A percentile compares a stretch with the other conserved stretches of the same genome.
Conservation (phyloP, 179 eudicot genomes). For the Heliamphora pulchella region DNA sequence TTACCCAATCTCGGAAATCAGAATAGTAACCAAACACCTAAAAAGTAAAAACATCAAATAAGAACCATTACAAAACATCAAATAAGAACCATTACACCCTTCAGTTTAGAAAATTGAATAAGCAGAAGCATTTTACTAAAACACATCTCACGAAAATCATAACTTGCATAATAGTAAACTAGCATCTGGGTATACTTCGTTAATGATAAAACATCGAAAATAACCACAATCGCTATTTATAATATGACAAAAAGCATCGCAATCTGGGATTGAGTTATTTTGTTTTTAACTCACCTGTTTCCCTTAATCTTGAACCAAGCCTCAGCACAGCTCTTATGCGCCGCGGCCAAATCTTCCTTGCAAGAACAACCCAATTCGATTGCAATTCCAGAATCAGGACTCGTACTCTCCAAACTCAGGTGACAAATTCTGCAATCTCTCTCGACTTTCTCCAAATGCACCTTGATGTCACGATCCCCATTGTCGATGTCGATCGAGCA, state of each 20-base stretch:
- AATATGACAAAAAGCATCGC: too few relatives aligned
- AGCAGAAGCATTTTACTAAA: not conserved
- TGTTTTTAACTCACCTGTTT: slow-evolving; percentile 48
- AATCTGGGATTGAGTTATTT: too few relatives aligned
- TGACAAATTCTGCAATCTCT: slow-evolving; percentile 79
- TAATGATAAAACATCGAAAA: too few relatives aligned
- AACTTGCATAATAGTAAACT: not conserved
- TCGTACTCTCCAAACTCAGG: slow-evolving; percentile 52
- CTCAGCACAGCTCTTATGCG: slow-evolving; percentile 86
- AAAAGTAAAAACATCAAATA: too few relatives aligned
- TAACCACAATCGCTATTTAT: too few relatives aligned
- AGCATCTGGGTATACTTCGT: too few relatives aligned
- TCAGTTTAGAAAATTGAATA: too few relatives aligned
- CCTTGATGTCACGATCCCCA: not conserved
- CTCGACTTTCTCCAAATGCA: slow-evolving; percentile 35
- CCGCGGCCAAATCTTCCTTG: slow-evolving; percentile 80
- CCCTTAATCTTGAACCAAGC: slow-evolving; percentile 87
- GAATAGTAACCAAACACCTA: too few relatives aligned
- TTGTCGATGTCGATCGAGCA: slow-evolving; percentile 22
- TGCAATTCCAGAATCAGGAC: slow-evolving; percentile 43
- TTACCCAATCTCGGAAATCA: too few relatives aligned
- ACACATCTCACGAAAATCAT: not conserved
- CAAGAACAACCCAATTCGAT: slow-evolving; percentile 79
- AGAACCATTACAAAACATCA: too few relatives aligned
- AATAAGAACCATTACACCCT: too few relatives aligned